Evolutionary conservation across 192 early-diverging fungal species (phyloP).

Genomic region (Piromyces finnis): DNA sequence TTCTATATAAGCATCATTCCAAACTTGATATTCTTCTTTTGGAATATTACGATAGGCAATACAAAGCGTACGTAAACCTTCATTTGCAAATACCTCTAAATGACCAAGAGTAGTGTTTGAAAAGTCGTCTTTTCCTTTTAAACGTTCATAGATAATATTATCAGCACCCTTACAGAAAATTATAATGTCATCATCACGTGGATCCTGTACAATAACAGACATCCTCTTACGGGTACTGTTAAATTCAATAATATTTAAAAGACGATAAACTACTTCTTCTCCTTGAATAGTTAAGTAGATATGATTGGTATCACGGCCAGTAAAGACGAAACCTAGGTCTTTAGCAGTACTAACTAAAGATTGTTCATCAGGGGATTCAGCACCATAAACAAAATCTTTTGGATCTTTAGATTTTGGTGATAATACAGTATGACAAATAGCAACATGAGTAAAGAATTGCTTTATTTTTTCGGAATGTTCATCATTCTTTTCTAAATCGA

Average conservation of each 20-base stretch:
- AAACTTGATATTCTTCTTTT: slow-evolving; percentile 49
- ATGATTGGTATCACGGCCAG: slow-evolving; percentile 27
- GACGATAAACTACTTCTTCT: slow-evolving; percentile 41
- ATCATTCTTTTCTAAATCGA: not conserved
- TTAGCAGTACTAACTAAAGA: slow-evolving; percentile 75
- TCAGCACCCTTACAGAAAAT: slow-evolving; percentile 91
- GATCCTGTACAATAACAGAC: slow-evolving; percentile 69
- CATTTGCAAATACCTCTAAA: slow-evolving; percentile 47
- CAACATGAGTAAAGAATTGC: slow-evolving; percentile 1
- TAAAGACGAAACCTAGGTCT: slow-evolving; percentile 64
- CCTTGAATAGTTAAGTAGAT: slow-evolving; percentile 55
- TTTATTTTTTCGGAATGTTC: slow-evolving; percentile 16
- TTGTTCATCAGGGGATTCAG: slow-evolving; percentile 63
- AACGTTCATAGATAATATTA: slow-evolving; percentile 68
- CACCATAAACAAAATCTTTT: not conserved
- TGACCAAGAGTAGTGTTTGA: slow-evolving; percentile 32
- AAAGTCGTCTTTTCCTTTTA: slow-evolving; percentile 50
- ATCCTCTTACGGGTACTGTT: slow-evolving; percentile 89
- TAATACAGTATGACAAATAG: slow-evolving; percentile 2
- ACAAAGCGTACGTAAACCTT: slow-evolving; percentile 77
- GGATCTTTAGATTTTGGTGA: not conserved
- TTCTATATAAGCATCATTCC: slow-evolving; percentile 43
- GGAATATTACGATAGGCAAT: slow-evolving; percentile 58
- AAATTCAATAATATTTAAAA: slow-evolving; percentile 78
- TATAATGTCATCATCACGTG: slow-evolving; percentile 52